Evolutionary conservation across 805 yeast species (phyloP), one percentile per base, ranked within the genome.

Genomic region (Candida mattraensis): DNA sequence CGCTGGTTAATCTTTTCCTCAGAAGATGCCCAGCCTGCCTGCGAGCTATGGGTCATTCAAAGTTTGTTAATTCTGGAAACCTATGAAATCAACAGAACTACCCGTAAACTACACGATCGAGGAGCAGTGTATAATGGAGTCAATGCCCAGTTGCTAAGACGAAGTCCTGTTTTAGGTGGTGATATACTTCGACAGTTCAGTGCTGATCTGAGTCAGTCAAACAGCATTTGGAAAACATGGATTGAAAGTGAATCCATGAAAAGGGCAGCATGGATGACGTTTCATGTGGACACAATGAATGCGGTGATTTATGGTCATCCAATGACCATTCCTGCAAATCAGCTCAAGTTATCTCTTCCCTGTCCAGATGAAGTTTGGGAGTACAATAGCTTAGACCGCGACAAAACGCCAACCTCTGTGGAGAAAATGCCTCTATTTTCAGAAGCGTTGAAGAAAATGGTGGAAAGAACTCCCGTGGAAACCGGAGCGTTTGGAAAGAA

Each of bases 301-400:
- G 82, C 86, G 18, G 74, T 80, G 9, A 73, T 83, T 24, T 86
- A 79, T 54, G 80, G 89, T 3, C 91, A 86, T 55, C 70, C 80
- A 27, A 60, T 72, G 25, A 58, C 73, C 32, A 62, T 74, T 20
- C 66, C 48, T 40, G 61, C 74, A 10, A 77, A 74, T 43, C 83
- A 78, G 44, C 66, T 78, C 22, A 74, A 77, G 35, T 50, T 79
- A 20, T 62, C 74, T 3, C 46, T 78, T 43, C 84, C 84, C 1
- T 78, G 83, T 47, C 70, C 74, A 23, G 83, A 78, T 39, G 66
- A 62, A 10, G 51, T 73, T 21, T 78, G 83, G 83, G 58, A 55
- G 28, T 50, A 51, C 18, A 44, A 47, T 21, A 45, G 38, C 30
- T 44, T 41, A 9, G 51, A 47, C 31, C 27, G 46, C 13, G 41